Conservation (phyloP, 2,329 filamentous ascomycete species). For the Colletotrichum costaricense region DNA sequence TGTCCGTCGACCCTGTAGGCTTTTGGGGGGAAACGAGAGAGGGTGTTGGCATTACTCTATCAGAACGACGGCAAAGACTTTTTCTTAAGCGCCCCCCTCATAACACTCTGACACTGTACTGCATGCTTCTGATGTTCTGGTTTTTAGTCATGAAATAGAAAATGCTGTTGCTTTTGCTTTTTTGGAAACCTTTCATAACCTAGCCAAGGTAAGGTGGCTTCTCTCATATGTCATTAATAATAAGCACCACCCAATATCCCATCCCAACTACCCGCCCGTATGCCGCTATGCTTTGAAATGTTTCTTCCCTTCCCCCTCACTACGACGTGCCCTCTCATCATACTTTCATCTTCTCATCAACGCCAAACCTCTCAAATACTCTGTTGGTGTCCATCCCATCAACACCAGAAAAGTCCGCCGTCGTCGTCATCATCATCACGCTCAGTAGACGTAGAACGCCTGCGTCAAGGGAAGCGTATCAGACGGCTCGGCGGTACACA, state of each 20-base stretch:
- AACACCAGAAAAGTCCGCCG: no score
- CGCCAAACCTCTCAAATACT: conserved; percentile 6
- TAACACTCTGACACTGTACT: no score
- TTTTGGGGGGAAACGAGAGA: background rate
- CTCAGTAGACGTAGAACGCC: conserved; percentile 79
- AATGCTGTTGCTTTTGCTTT: conserved; percentile 9
- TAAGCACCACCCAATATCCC: background rate
- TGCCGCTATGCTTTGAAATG: conserved; percentile 4
- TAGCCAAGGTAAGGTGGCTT: background rate
- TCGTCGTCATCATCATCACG: background rate
- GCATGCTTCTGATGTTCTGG: background rate
- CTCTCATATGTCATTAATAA: conserved; percentile 21
- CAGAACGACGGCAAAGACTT: background rate
- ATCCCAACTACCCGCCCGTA: background rate
- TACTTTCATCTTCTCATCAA: background rate
- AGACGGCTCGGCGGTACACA: conserved; percentile 80
- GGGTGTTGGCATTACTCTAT: background rate
- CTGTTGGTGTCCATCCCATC: background rate
- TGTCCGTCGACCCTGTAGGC: background rate
- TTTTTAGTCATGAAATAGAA: background rate
- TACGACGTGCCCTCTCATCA: background rate
- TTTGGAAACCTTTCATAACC: conserved; percentile 2
- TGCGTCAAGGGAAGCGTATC: conserved; percentile 80
- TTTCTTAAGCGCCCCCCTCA: background rate
- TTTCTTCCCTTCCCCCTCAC: background rate